Evolutionary conservation across 169 alveolate genomes (phyloP).

Genomic region (Plasmodium vivax): DNA sequence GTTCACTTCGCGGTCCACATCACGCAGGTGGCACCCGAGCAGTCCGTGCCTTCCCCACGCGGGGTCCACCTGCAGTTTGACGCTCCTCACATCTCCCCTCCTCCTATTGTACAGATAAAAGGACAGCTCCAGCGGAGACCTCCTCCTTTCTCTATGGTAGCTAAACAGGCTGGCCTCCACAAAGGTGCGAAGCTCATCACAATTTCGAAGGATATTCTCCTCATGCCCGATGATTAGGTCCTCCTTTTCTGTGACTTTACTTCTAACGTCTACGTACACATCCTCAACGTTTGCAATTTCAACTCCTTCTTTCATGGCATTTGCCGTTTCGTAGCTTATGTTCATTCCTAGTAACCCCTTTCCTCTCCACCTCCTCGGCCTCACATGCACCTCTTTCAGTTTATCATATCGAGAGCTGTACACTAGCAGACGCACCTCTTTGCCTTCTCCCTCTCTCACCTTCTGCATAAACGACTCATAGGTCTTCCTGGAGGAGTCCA

Average conservation of each 20-base stretch:
- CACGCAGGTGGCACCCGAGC: constrained; percentile 80
- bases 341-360: constrained; percentile 83
- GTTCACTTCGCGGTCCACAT: neutral
- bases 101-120: constrained; percentile 76
- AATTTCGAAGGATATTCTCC: constrained; percentile 39
- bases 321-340: constrained; percentile 77
- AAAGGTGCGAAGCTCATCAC: constrained; percentile 12
- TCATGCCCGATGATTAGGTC: constrained; percentile 80
- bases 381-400: constrained; percentile 74
- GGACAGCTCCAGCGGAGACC: neutral
- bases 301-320: constrained; percentile 83
- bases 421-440: constrained; percentile 71
- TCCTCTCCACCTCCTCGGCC: constrained; percentile 86
- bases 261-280: constrained; percentile 79
- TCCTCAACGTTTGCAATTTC: constrained; percentile 76
- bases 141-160: neutral
- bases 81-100: constrained; percentile 77
- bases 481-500: constrained; percentile 79
- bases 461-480: constrained; percentile 77
- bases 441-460: constrained; percentile 76
- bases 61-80: constrained; percentile 58
- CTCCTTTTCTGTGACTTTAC: constrained; percentile 77
- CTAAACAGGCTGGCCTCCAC: neutral
- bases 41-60: constrained; percentile 83
- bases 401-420: constrained; percentile 80